Percentiles rank a stretch among this genome's conserved stretches.
Evolutionary conservation across 306 rosid species (phyloP).

Genomic region (Luffa acutangula): DNA sequence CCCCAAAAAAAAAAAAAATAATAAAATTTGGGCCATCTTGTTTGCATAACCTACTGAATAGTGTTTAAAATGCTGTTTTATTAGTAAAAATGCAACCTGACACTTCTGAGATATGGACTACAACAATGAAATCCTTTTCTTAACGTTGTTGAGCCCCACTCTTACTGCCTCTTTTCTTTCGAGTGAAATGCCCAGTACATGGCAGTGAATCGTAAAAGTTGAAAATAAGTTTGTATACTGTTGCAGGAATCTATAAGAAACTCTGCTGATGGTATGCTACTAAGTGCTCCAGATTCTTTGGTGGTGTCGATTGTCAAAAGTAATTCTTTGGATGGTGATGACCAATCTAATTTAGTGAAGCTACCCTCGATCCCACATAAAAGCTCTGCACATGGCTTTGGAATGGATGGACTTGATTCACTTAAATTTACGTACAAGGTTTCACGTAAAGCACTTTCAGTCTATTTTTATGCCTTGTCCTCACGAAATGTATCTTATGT

Average conservation of each 20-base stretch:
- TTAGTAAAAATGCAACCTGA: not conserved
- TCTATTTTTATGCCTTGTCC: not conserved
- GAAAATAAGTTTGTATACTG: slow-evolving; percentile 2
- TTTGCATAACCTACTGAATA: not conserved
- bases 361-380: slow-evolving; percentile 41
- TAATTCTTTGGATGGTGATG: slow-evolving; percentile 36
- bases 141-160: not conserved
- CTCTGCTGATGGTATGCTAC: slow-evolving; percentile 72
- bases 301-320: slow-evolving; percentile 53
- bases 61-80: not conserved
- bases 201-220: not conserved
- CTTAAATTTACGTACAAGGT: slow-evolving; percentile 86
- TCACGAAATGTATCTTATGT: not conserved
- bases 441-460: not conserved
- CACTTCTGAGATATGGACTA: not conserved
- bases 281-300: slow-evolving; percentile 90
- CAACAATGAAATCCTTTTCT: too few relatives aligned
- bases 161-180: not conserved
- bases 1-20: not conserved
- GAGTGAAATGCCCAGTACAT: not conserved
- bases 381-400: slow-evolving; percentile 46
- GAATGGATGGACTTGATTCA: slow-evolving; percentile 81
- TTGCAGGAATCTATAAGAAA: slow-evolving; percentile 91
- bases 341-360: slow-evolving; percentile 35
- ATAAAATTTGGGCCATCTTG: not conserved